Conservation (phyloP, 2,329 filamentous ascomycete genomes). For the Sporothrix euskadiensis region DNA sequence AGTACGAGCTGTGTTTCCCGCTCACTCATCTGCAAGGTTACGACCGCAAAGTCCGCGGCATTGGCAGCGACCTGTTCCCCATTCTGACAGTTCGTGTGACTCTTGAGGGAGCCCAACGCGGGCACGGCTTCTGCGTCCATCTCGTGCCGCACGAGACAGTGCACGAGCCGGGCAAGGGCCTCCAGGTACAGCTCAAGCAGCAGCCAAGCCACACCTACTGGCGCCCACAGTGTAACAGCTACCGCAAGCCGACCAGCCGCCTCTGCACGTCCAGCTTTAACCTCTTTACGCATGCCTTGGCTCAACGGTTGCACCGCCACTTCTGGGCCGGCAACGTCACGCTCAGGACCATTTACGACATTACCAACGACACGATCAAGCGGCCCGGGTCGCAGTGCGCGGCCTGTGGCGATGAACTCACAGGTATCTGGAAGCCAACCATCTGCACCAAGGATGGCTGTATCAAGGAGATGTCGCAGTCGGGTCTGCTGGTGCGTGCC, state of each 20-base stretch:
- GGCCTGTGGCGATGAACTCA: conserved; percentile 27
- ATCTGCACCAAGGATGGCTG: conserved; percentile 31
- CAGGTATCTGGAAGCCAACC: conserved; percentile 32
- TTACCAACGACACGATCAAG: conserved; percentile 28
- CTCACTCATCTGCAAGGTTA: conserved; percentile 31
- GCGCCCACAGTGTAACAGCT: background rate
- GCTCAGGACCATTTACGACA: conserved; percentile 27
- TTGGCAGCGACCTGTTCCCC: conserved; percentile 30
- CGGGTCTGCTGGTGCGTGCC: conserved; percentile 31
- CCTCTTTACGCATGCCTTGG: conserved; percentile 33
- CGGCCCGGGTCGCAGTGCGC: conserved; percentile 32
- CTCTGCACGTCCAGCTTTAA: conserved; percentile 32
- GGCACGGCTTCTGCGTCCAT: conserved; percentile 35
- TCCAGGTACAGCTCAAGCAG: conserved; percentile 23
- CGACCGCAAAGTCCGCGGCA: conserved; percentile 31
- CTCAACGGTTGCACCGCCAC: conserved; percentile 30
- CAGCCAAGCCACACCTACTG: conserved; percentile 22
- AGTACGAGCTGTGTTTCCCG: conserved; percentile 36
- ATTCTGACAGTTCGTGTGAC: conserved; percentile 34
- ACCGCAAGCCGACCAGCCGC: conserved; percentile 17
- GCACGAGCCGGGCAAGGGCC: conserved; percentile 8
- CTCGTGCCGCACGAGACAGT: conserved; percentile 30
- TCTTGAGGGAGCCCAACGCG: conserved; percentile 1
- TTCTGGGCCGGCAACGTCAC: conserved; percentile 17
- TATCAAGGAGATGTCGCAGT: conserved; percentile 24